Evolutionary conservation across 2,329 filamentous ascomycete genomes (phyloP).

Genomic region (Sporothrix schenckii): DNA sequence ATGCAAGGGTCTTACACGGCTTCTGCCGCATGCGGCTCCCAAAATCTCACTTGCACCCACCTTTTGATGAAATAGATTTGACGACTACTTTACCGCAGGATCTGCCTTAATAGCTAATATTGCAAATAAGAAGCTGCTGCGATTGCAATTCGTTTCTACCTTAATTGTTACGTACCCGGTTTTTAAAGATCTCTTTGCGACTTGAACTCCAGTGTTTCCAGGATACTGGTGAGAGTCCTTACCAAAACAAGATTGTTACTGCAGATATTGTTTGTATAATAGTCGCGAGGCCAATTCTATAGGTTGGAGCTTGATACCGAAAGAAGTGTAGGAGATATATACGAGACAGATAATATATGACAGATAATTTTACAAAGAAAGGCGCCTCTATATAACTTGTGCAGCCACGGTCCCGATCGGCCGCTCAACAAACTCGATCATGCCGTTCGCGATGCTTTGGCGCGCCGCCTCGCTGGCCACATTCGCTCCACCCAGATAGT

Average conservation of each 20-base stretch:
- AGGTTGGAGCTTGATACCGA: too few species aligned
- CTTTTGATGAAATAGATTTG: conserved; percentile 16
- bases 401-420: conserved; percentile 85
- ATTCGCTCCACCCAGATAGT: conserved; percentile 83
- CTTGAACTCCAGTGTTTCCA: too few species aligned
- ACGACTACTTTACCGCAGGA: not conserved
- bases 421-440: conserved; percentile 84
- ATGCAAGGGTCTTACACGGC: not conserved
- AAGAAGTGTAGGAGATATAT: too few species aligned
- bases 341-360: not conserved
- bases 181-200: not conserved
- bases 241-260: too few species aligned
- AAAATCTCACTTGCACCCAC: not conserved
- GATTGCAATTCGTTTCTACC: not conserved
- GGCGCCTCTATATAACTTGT: conserved; percentile 59
- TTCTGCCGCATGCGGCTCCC: not conserved
- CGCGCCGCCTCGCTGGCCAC: conserved; percentile 84
- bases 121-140: not conserved
- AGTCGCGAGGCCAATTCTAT: too few species aligned
- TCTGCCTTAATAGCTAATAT: too few species aligned
- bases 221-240: too few species aligned
- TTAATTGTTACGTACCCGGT: not conserved
- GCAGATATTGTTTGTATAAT: too few species aligned
- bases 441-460: conserved; percentile 79
- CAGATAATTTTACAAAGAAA: not conserved